Evolutionary conservation across 768 basidiomycete genomes (phyloP).

Genomic region (Hebeloma cylindrosporum): DNA sequence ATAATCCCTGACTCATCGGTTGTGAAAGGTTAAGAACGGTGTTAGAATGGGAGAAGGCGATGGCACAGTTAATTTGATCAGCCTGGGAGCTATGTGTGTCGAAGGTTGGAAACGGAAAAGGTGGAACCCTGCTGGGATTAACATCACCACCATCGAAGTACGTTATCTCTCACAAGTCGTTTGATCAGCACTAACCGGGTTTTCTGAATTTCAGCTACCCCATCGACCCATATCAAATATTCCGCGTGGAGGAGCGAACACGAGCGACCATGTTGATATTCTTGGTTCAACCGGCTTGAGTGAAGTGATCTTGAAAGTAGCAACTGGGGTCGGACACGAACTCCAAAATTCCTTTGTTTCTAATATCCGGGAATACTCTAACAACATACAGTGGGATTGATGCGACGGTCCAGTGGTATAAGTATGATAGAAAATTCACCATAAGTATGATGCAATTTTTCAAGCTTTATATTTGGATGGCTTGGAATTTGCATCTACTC

Average conservation of each 20-base stretch:
- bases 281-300: constrained; percentile 79
- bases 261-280: constrained; percentile 88
- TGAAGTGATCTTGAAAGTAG: constrained; percentile 88
- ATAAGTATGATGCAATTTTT: neutral
- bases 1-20: neutral
- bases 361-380: constrained; percentile 73
- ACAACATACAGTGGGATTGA: constrained; percentile 78
- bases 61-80: constrained; percentile 85
- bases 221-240: constrained; percentile 73
- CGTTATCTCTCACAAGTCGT: constrained; percentile 13
- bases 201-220: constrained; percentile 52
- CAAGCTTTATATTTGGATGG: neutral
- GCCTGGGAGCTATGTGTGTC: constrained; percentile 93
- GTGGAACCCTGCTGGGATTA: constrained; percentile 93
- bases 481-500: neutral
- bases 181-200: constrained; percentile 1
- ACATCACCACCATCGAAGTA: constrained; percentile 85
- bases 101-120: constrained; percentile 88
- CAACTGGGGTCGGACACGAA: constrained; percentile 77
- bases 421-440: no score
- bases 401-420: no score
- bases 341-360: constrained; percentile 72
- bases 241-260: constrained; percentile 89
- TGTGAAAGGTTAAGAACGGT: constrained; percentile 65
- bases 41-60: constrained; percentile 95